Percentiles rank a stretch among this genome's conserved stretches.
phyloP scores from a whole-genome alignment of 139 green algal genomes.

The Picochlorum sp. region DNA sequence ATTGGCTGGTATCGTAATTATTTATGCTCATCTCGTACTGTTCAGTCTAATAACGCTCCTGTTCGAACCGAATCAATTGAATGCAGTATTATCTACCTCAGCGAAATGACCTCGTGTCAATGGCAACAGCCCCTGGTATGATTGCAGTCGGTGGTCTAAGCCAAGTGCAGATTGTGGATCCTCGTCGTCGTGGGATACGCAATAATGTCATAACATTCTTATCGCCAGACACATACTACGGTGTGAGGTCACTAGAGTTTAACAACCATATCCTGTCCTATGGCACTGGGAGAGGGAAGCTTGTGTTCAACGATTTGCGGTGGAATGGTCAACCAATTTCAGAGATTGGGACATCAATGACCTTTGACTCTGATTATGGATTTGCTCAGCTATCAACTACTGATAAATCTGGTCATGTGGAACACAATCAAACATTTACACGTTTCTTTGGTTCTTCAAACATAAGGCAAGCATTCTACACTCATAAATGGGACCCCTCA shows the following conservation, averaged over 20 bases:
- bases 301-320: constrained; percentile 48
- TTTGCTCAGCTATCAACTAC: too few species aligned
- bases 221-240: constrained; percentile 19
- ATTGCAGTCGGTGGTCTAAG: constrained; percentile 31
- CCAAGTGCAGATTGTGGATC: constrained; percentile 36
- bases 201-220: not conserved
- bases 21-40: too few species aligned
- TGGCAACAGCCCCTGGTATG: constrained; percentile 27
- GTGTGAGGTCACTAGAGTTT: constrained; percentile 41
- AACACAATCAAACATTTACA: too few species aligned
- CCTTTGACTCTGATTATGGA: too few species aligned
- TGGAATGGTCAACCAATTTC: too few species aligned
- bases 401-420: too few species aligned
- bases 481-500: constrained; percentile 47
- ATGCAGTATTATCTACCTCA: too few species aligned
- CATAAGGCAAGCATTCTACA: constrained; percentile 53
- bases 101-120: constrained; percentile 33
- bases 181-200: constrained; percentile 4
- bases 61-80: too few species aligned
- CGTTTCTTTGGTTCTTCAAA: too few species aligned
- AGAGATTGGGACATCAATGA: too few species aligned
- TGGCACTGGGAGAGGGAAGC: constrained; percentile 33
- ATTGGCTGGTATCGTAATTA: too few species aligned
- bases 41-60: too few species aligned
- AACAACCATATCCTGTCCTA: constrained; percentile 38